These are phyloP conservation scores for Kodamaea kakaduensis DNA, from an alignment of 805 yeast genomes.

Conservation along the genomic window DNA sequence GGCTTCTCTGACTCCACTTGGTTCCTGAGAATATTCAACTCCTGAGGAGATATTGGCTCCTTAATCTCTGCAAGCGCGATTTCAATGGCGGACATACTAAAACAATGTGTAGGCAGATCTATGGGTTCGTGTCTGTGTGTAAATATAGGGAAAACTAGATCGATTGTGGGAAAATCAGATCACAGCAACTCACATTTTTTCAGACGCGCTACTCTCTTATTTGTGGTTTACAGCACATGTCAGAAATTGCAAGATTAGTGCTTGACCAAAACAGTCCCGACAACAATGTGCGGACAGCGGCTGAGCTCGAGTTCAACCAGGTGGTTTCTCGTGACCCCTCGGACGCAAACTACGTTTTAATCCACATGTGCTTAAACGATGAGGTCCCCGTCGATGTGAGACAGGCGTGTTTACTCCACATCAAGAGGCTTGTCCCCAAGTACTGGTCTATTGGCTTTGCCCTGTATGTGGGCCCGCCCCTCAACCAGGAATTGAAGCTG, in stretches of 20 bases:
- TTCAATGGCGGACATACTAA: slow-evolving; percentile 15
- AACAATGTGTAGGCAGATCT: no score
- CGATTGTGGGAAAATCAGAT: no score
- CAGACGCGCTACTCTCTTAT: neutral
- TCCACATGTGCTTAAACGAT: slow-evolving; percentile 35
- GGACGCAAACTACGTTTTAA: slow-evolving; percentile 37
- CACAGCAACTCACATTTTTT: neutral
- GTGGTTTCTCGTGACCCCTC: slow-evolving; percentile 49
- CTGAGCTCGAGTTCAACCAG: slow-evolving; percentile 49
- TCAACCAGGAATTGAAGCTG: slow-evolving; percentile 50
- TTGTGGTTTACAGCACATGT: slow-evolving; percentile 2
- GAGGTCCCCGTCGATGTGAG: slow-evolving; percentile 35
- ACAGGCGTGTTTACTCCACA: slow-evolving; percentile 63
- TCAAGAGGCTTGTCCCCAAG: slow-evolving; percentile 63
- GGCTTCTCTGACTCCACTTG: slow-evolving; percentile 83
- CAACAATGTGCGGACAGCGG: slow-evolving; percentile 45
- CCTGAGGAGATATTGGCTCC: slow-evolving; percentile 64
- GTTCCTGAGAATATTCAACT: slow-evolving; percentile 67
- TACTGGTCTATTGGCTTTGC: slow-evolving; percentile 85
- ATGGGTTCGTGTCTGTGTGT: neutral
- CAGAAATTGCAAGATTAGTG: slow-evolving; percentile 10
- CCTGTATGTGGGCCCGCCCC: slow-evolving; percentile 64
- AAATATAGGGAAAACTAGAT: neutral
- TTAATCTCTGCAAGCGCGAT: slow-evolving; percentile 41
- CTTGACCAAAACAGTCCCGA: slow-evolving; percentile 41